Evolutionary conservation across 1,284 basidiomycete genomes (phyloP), one percentile per base, ranked within the genome.

Genomic region (Phaffia rhodozyma): DNA sequence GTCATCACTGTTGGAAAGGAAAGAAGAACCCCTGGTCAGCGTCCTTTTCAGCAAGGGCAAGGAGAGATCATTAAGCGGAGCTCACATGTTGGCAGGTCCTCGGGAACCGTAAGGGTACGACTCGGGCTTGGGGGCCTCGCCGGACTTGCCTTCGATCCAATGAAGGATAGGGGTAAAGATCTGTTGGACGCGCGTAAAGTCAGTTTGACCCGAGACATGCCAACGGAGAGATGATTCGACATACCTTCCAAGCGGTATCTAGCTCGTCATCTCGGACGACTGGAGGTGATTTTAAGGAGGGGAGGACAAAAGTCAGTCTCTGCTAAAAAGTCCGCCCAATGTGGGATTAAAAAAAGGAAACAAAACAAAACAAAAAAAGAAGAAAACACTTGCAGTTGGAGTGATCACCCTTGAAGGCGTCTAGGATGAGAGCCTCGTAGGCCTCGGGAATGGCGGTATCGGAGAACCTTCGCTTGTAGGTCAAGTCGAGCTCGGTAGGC

Each of bases 91-190:
- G 70, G 84, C 84, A 3, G 93, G 93, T n/a, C 91, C 93, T 67
- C 93, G 85, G 64, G 90, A 90, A 63, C 93, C 93, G 74, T 96
- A 97, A 13, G 85, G 83, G 78, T 97, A 97, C 16, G 80, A 75
- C 62, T 84, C 79, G 18, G 89, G 91, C 72, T 78, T 84, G 65
- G 90, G 89, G 25, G 75, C 74, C 5, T 58, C 43, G 57, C 68
- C 66, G 57, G 73, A 75, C 73, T 78, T 79, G 34, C 89, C 88
- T 25, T 93, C 90, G 75, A 93, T 93, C 89, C 89, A 92, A 79
- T 93, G 91, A 67, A 94, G 77, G 73, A 93, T 88, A 21, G 91
- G 91, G 23, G 91, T 94, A 79, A 93, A 94, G 76, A 94, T 93
- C 88, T 90, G 68, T 6, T 59, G 29, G n/a, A n/a, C n/a, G 54